phyloP scores from a whole-genome alignment of 306 rosid genomes.

The Pyrus communis region DNA sequence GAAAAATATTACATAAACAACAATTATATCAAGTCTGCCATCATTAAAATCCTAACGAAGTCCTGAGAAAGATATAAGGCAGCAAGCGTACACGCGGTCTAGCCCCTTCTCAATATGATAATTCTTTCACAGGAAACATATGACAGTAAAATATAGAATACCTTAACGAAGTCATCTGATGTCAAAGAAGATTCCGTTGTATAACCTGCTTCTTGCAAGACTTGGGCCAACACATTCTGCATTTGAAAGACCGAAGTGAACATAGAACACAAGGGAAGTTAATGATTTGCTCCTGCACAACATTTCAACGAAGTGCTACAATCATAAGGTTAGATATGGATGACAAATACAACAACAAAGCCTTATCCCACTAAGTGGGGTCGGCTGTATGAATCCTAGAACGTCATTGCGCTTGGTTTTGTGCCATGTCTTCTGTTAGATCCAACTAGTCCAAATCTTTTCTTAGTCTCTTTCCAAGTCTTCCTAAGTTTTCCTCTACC shows the following conservation, averaged over 20 bases:
- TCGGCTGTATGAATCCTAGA: too few species aligned
- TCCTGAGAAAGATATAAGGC: neutral
- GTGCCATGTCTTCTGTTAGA: too few species aligned
- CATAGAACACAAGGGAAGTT: neutral
- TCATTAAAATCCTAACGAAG: neutral
- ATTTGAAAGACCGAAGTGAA: conserved; percentile 14
- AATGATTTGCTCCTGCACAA: neutral
- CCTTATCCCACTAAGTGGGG: too few species aligned
- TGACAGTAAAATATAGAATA: conserved; percentile 12
- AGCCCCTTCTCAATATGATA: too few species aligned
- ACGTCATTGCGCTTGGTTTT: too few species aligned
- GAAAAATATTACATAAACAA: neutral
- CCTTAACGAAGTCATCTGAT: conserved; percentile 72
- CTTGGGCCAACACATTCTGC: conserved; percentile 61
- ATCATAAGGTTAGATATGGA: too few species aligned
- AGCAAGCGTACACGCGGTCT: neutral
- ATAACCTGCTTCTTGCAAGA: conserved; percentile 81
- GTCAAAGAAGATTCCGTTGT: conserved; percentile 51
- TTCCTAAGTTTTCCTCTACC: too few species aligned
- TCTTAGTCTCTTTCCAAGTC: too few species aligned
- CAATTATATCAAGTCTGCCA: neutral
- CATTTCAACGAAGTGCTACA: too few species aligned
- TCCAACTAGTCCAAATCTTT: too few species aligned
- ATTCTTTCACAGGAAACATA: neutral
- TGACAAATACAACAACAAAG: too few species aligned